Percentiles rank a stretch among this genome's conserved stretches.
Conservation (phyloP, 2,329 filamentous ascomycete genomes). For the Pleochaeta shiraiana region DNA sequence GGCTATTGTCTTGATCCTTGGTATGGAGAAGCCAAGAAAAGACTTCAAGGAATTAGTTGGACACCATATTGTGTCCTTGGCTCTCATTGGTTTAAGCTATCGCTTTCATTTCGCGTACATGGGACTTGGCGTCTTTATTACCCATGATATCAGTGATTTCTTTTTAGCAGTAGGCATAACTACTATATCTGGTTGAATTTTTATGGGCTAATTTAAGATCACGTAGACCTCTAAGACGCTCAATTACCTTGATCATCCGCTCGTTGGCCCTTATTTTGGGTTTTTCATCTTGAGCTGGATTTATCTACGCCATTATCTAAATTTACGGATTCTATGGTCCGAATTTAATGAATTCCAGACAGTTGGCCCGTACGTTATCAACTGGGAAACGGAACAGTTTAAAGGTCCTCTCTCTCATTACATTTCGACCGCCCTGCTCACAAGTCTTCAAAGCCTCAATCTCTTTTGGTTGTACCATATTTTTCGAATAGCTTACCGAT, state of each 20-base stretch:
- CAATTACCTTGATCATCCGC: slow-evolving; percentile 64
- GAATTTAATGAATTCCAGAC: slow-evolving; percentile 56
- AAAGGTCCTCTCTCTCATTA: slow-evolving; percentile 49
- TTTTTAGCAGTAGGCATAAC: slow-evolving; percentile 57
- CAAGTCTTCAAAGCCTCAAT: slow-evolving; percentile 50
- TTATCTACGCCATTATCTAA: slow-evolving; percentile 74
- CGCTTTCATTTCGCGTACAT: slow-evolving; percentile 96
- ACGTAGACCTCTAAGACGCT: slow-evolving; percentile 66
- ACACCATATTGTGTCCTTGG: slow-evolving; percentile 76
- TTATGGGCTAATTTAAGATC: neutral
- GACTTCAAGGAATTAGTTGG: slow-evolving; percentile 86
- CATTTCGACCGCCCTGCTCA: slow-evolving; percentile 43
- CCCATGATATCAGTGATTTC: slow-evolving; percentile 86
- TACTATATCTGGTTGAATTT: neutral
- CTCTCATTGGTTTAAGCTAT: slow-evolving; percentile 71
- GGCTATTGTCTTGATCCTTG: slow-evolving; percentile 65
- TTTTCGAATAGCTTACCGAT: slow-evolving; percentile 49
- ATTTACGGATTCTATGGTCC: slow-evolving; percentile 54
- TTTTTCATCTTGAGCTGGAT: slow-evolving; percentile 69
- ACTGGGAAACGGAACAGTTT: slow-evolving; percentile 59
- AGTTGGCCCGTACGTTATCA: slow-evolving; percentile 50
- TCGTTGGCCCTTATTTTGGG: slow-evolving; percentile 70
- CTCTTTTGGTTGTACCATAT: slow-evolving; percentile 69
- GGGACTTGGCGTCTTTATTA: slow-evolving; percentile 80
- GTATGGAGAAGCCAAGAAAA: slow-evolving; percentile 82